Evolutionary conservation across 257 asterid genomes (phyloP).

Genomic region (Solanum bulbocastanum): DNA sequence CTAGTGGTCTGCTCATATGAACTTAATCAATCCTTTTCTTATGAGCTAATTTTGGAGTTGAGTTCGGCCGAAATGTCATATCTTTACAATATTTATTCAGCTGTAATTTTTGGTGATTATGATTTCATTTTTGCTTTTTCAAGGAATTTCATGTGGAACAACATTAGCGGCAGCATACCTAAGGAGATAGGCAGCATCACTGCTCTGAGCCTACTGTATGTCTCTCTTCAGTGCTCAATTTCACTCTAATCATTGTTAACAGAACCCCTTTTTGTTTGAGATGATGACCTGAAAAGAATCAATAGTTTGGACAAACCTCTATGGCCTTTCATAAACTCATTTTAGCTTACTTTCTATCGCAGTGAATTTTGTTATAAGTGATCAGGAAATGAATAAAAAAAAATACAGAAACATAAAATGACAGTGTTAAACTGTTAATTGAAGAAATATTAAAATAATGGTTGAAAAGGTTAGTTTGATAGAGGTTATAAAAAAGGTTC

Average conservation of each 20-base stretch:
- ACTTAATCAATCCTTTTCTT: too few relatives aligned
- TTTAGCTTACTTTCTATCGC: not conserved
- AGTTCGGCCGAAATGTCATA: too few relatives aligned
- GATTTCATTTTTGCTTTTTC: not conserved
- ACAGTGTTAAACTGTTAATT: not conserved
- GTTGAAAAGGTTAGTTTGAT: not conserved
- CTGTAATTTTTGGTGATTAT: too few relatives aligned
- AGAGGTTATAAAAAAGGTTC: not conserved
- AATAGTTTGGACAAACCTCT: not conserved
- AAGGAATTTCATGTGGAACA: constrained; percentile 97
- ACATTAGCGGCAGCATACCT: constrained; percentile 63
- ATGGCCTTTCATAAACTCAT: not conserved
- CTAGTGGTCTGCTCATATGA: too few relatives aligned
- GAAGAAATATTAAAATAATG: not conserved
- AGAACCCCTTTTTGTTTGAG: not conserved
- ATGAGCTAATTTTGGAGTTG: too few relatives aligned
- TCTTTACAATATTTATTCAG: not conserved
- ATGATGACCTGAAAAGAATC: not conserved
- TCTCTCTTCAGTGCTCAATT: not conserved
- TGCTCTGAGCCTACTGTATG: constrained; percentile 59
- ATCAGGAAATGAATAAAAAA: not conserved
- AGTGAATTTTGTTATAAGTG: not conserved
- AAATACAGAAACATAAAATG: not conserved
- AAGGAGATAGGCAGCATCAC: constrained; percentile 77
- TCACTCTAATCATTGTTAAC: not conserved